Base-by-base conservation (phyloP, 441 rosid species). In the Populus trichocarpa region DNA sequence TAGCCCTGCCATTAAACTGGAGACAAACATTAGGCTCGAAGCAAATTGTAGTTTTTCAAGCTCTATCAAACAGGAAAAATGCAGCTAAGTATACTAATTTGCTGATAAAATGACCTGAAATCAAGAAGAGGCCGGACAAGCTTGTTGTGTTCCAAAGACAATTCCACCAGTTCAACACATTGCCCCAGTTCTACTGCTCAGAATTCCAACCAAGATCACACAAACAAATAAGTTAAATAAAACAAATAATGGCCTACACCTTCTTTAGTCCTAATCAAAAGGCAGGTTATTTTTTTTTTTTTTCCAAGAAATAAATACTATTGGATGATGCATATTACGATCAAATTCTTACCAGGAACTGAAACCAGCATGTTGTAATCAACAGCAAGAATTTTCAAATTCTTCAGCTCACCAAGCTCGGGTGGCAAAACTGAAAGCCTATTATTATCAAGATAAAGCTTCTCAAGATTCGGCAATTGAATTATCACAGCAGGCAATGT, bases 101-200 rank as follows among this genome's bases (percentile, higher is more conserved):
- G 78, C 72, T 79, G 40, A 78, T 25, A 77, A 78, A 85, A 75
- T 81, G 84, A 96, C 99, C 99, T 96, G 97, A 93, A 94, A 89
- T 96, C 99, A 79, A 96, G 98, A 86, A 96, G 97, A 78, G 98
- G 99, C 64, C 98, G 92, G 65, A 96, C 84, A 75, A 96, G 97
- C 84, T 88, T 94, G 86, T 96, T 96, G 91, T 94, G 92, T 74
- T 96, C 99, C 86, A 96, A 81, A 14, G 99, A 96, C 81, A 96
- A 81, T 77, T 96, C 99, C 82, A 91, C 88, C 69, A 96, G 84
- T 81, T 87, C 84, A 26, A 89, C 87, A 36, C 98, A 96, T 77
- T 93, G 97, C 75, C 96, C 87, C 87, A 96, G 86, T 84, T 96
- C 99, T 83, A 78, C 99, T 96, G 92, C 79, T 83, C 75, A 87